Evolutionary conservation across 2,329 filamentous ascomycete species (phyloP).

Genomic region (Alternaria infectoria): DNA sequence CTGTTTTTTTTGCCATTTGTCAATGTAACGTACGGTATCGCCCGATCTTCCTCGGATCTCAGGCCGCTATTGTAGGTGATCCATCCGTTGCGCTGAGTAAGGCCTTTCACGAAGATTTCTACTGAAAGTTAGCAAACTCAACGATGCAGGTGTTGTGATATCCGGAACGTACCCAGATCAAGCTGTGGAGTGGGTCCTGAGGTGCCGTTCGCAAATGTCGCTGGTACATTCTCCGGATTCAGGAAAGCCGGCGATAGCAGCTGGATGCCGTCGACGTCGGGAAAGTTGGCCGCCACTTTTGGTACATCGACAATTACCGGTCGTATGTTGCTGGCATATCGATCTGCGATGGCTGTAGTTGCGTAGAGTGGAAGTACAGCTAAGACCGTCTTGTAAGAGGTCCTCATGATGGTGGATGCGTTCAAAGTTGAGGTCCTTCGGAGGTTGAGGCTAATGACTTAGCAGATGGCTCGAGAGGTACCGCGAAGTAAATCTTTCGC

Average conservation of each 20-base stretch:
- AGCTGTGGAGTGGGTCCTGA: background rate
- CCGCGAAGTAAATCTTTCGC: background rate
- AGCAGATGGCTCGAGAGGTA: background rate
- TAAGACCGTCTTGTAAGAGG: background rate
- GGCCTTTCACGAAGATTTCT: background rate
- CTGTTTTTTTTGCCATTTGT: slow-evolving; percentile 10
- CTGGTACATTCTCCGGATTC: background rate
- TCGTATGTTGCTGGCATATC: background rate
- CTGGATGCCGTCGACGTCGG: background rate
- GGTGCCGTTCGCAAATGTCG: background rate
- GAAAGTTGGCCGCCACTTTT: background rate
- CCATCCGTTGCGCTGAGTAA: background rate
- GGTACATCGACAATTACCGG: background rate
- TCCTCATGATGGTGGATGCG: background rate
- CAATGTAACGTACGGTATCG: background rate
- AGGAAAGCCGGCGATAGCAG: background rate
- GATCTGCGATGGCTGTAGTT: background rate
- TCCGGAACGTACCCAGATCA: background rate
- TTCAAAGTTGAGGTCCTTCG: rapidly evolving
- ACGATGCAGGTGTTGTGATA: rapidly evolving
- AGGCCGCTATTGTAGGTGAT: background rate
- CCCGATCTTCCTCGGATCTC: background rate
- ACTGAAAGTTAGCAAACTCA: too few relatives aligned
- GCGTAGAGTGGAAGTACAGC: background rate
- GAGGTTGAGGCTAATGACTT: background rate